These are phyloP conservation scores for Xylariaceae sp. DNA, from an alignment of 2,329 filamentous ascomycete genomes.

Conservation along the genomic window DNA sequence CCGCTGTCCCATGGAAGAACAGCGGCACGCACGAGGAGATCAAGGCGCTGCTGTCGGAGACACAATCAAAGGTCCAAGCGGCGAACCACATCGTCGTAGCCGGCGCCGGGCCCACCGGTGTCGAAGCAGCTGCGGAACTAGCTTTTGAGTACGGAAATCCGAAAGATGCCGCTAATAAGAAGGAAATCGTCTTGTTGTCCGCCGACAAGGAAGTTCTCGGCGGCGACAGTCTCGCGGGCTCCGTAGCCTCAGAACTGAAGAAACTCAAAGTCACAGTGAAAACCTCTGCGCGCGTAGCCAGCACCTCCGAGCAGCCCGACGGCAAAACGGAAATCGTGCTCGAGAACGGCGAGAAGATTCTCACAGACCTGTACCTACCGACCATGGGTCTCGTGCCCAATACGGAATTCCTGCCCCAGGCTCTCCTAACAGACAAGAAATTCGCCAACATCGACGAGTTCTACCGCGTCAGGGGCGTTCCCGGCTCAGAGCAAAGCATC, in stretches of 20 bases:
- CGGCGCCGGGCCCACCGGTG: constrained; percentile 53
- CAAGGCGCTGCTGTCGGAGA: constrained; percentile 36
- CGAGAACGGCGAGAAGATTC: constrained; percentile 42
- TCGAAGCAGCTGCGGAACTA: constrained; percentile 54
- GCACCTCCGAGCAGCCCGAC: constrained; percentile 31
- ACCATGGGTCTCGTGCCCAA: constrained; percentile 54
- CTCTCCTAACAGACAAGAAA: constrained; percentile 41
- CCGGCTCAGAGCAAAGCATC: too few species aligned
- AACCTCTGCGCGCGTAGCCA: constrained; percentile 39
- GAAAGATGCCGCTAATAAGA: constrained; percentile 40
- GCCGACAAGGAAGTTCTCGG: constrained; percentile 39
- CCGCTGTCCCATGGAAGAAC: constrained; percentile 51
- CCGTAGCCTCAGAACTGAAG: constrained; percentile 46
- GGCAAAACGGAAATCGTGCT: constrained; percentile 49
- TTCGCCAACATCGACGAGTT: constrained; percentile 49
- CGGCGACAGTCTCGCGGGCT: constrained; percentile 40
- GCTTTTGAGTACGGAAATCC: constrained; percentile 44
- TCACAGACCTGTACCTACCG: constrained; percentile 54
- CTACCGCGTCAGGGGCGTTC: constrained; percentile 43
- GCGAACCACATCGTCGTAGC: constrained; percentile 54
- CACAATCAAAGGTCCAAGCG: constrained; percentile 38
- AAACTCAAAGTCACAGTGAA: constrained; percentile 50
- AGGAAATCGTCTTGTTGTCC: constrained; percentile 47
- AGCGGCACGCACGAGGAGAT: constrained; percentile 44
- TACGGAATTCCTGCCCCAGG: constrained; percentile 46